These are phyloP conservation scores for Aspergillus sclerotioniger DNA, from an alignment of 495 filamentous ascomycete genomes.

Conservation along the genomic window DNA sequence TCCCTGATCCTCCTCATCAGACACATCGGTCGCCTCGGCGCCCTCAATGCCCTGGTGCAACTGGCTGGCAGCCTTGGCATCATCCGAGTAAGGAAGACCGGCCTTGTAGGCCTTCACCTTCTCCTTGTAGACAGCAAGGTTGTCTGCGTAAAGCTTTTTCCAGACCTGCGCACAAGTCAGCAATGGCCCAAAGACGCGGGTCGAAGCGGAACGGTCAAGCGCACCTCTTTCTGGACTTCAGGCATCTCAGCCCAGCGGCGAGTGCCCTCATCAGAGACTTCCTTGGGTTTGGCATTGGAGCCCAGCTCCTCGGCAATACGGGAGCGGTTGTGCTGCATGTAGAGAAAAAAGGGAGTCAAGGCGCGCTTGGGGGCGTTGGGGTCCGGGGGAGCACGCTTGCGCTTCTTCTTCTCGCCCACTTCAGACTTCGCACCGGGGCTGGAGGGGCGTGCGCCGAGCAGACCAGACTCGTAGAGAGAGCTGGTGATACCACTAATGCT, in stretches of 20 bases:
- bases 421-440: slow-evolving; percentile 43
- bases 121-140: slow-evolving; percentile 70
- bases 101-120: slow-evolving; percentile 72
- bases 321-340: slow-evolving; percentile 77
- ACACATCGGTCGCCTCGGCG: slow-evolving; percentile 47
- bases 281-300: slow-evolving; percentile 64
- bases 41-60: slow-evolving; percentile 57
- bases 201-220: slow-evolving; percentile 22
- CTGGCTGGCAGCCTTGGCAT: slow-evolving; percentile 56
- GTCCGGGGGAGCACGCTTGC: slow-evolving; percentile 78
- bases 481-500: slow-evolving; percentile 49
- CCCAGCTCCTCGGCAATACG: slow-evolving; percentile 77
- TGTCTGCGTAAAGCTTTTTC: slow-evolving; percentile 72
- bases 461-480: slow-evolving; percentile 40
- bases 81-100: slow-evolving; percentile 39
- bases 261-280: slow-evolving; percentile 79
- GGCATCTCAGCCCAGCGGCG: slow-evolving; percentile 77
- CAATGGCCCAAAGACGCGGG: slow-evolving; percentile 9
- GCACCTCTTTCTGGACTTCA: slow-evolving; percentile 69
- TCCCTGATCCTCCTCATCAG: slow-evolving; percentile 39
- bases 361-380: slow-evolving; percentile 94
- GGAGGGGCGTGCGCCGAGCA: slow-evolving; percentile 38
- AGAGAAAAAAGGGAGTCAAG: slow-evolving; percentile 91
- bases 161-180: slow-evolving; percentile 50
- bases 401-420: slow-evolving; percentile 71